A percentile compares a stretch with the other conserved stretches of the same genome.
Evolutionary conservation across 805 yeast species (phyloP).

Genomic region (Candida adriatica): DNA sequence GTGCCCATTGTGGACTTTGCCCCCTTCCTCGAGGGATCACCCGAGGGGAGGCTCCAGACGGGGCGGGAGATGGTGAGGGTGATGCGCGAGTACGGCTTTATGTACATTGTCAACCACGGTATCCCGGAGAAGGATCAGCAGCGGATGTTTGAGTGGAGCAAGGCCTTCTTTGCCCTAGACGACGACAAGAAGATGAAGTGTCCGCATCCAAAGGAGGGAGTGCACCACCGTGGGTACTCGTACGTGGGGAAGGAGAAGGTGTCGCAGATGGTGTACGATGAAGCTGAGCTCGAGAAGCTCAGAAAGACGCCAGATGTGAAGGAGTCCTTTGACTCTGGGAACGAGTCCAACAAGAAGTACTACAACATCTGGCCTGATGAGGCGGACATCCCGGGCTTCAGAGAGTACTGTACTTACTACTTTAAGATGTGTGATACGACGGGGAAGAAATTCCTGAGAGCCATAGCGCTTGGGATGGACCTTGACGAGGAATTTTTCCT

Average conservation of each 20-base stretch:
- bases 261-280: constrained; percentile 21
- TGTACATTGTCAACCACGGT: constrained; percentile 20
- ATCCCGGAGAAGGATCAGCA: constrained; percentile 9
- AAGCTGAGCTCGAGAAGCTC: constrained; percentile 10
- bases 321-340: constrained; percentile 22
- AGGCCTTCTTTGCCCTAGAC: constrained; percentile 11
- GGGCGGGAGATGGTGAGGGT: constrained; percentile 21
- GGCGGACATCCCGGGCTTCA: constrained; percentile 19
- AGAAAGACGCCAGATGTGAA: constrained; percentile 21
- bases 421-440: constrained; percentile 9
- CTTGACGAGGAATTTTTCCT: constrained; percentile 16
- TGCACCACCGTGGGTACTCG: constrained; percentile 23
- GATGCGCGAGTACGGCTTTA: constrained; percentile 19
- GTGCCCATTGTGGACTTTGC: constrained; percentile 24
- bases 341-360: constrained; percentile 10
- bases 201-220: constrained; percentile 19
- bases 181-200: constrained; percentile 13
- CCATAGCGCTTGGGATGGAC: constrained; percentile 18
- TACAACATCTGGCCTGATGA: constrained; percentile 22
- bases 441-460: constrained; percentile 12
- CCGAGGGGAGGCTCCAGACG: constrained; percentile 13
- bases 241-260: constrained; percentile 21
- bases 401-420: constrained; percentile 14
- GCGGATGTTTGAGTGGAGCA: constrained; percentile 17
- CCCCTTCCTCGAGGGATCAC: constrained; percentile 19